Evolutionary conservation across 192 early-diverging fungal species (phyloP).

Genomic region (Backusella psychrophila): DNA sequence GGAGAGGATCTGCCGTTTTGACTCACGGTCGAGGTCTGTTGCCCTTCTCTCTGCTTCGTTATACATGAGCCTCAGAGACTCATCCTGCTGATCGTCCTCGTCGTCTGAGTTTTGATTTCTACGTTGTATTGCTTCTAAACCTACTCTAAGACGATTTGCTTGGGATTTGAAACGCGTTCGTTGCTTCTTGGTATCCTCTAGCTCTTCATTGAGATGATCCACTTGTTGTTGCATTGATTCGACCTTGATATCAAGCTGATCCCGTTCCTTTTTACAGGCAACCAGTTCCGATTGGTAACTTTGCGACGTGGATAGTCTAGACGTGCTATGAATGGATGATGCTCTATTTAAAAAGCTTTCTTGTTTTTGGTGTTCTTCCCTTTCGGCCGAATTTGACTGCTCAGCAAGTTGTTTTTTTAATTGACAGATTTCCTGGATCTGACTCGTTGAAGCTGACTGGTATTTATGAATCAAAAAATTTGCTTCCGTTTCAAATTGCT

Average conservation of each 20-base stretch:
- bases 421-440: not conserved
- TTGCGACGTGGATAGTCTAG: not conserved
- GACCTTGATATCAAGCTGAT: not conserved
- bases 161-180: slow-evolving; percentile 4
- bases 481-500: not conserved
- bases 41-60: not conserved
- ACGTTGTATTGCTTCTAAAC: slow-evolving; percentile 11
- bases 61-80: not conserved
- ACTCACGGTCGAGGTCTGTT: slow-evolving; percentile 3
- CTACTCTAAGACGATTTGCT: slow-evolving; percentile 2
- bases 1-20: not conserved
- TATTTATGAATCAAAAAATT: not conserved
- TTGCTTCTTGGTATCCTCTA: slow-evolving; percentile 3
- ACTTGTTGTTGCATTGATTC: not conserved
- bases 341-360: not conserved
- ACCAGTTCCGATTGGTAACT: not conserved
- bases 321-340: not conserved
- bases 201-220: not conserved
- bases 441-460: not conserved
- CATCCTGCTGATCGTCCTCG: not conserved
- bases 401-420: not conserved
- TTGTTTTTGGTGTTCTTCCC: not conserved
- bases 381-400: not conserved
- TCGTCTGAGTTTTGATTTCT: not conserved
- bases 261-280: not conserved